Conservation (phyloP, 106 monocot genomes). For the Platanthera zijinensis region DNA sequence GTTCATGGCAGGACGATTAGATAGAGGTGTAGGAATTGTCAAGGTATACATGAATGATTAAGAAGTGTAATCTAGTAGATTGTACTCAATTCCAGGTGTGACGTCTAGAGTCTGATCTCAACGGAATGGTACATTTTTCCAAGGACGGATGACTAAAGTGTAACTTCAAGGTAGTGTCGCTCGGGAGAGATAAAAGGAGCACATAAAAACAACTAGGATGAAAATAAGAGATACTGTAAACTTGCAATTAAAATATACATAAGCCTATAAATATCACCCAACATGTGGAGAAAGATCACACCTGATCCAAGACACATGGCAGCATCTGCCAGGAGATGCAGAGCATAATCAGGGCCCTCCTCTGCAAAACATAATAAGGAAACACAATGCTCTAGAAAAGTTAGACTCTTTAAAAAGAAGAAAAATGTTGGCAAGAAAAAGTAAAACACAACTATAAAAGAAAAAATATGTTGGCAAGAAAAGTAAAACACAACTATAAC, state of each 20-base stretch:
- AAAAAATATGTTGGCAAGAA: not conserved
- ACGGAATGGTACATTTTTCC: too few species aligned
- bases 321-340: slow-evolving; percentile 1
- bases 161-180: too few species aligned
- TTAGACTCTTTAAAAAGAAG: not conserved
- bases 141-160: too few species aligned
- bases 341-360: not conserved
- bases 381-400: not conserved
- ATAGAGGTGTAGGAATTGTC: too few species aligned
- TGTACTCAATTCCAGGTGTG: too few species aligned
- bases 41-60: too few species aligned
- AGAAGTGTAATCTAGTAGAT: too few species aligned
- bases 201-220: not conserved
- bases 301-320: not conserved
- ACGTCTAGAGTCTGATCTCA: too few species aligned
- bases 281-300: not conserved
- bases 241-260: not conserved
- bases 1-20: too few species aligned
- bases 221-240: not conserved
- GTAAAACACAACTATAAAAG: not conserved
- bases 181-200: not conserved
- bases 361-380: not conserved
- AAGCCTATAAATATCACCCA: not conserved
- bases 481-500: not conserved
- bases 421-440: not conserved